Conservation (phyloP, 352 stramenopile species). For the Phytopythium montanum region DNA sequence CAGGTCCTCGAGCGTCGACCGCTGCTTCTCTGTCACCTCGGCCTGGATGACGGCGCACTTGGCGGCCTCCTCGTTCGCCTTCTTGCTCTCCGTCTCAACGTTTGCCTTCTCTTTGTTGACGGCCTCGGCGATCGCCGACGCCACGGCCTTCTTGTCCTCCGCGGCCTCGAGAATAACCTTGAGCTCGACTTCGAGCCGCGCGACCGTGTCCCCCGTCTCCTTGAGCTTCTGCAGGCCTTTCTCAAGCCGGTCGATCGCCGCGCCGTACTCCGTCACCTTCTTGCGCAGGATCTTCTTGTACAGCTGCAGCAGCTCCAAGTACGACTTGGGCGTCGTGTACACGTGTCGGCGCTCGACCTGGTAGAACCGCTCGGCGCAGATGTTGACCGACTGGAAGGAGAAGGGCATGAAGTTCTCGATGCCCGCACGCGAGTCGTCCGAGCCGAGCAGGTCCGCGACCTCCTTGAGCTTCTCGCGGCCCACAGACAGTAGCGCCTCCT, state of each 20-base stretch:
- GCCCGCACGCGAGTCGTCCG: conserved; percentile 66
- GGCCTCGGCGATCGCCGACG: conserved; percentile 93
- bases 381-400: conserved; percentile 93
- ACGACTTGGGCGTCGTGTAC: conserved; percentile 96
- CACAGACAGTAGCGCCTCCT: conserved; percentile 91
- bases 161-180: conserved; percentile 95
- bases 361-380: conserved; percentile 88
- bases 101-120: conserved; percentile 96
- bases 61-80: conserved; percentile 89
- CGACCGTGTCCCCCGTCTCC: conserved; percentile 92
- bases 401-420: conserved; percentile 97
- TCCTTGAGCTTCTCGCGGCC: conserved; percentile 87
- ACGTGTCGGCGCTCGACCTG: conserved; percentile 90
- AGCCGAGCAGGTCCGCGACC: conserved; percentile 79
- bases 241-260: conserved; percentile 88
- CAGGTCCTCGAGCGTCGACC: conserved; percentile 86
- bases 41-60: conserved; percentile 93
- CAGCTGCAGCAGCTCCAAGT: conserved; percentile 92
- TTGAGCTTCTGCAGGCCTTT: conserved; percentile 93
- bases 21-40: conserved; percentile 93
- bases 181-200: conserved; percentile 91
- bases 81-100: conserved; percentile 94
- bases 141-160: conserved; percentile 94
- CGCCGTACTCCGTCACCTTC: conserved; percentile 87
- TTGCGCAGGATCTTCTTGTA: conserved; percentile 94